phyloP scores from a whole-genome alignment of 345 rosid genomes.

The Acer campestre region DNA sequence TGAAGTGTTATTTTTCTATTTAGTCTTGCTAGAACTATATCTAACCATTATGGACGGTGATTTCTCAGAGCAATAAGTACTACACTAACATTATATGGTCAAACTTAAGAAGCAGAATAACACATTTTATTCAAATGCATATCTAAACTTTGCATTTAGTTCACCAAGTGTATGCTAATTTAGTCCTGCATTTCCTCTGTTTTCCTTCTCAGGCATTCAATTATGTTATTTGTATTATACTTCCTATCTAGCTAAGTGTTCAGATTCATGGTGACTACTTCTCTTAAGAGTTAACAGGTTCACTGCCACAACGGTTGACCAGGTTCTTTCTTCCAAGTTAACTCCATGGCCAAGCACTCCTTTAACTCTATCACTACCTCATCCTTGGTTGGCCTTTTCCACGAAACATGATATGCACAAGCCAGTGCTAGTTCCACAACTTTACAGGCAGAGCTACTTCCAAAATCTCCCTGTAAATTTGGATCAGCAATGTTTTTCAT shows the following conservation, averaged over 20 bases:
- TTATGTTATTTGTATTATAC: no score
- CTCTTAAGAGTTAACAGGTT: background rate
- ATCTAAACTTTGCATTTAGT: no score
- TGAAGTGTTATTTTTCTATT: no score
- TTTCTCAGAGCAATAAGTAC: no score
- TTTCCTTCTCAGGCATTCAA: no score
- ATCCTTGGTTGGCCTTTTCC: conserved; percentile 27
- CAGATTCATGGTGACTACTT: background rate
- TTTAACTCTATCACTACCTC: conserved; percentile 19
- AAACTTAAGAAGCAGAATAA: background rate
- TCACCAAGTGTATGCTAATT: no score
- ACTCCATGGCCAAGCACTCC: conserved; percentile 15
- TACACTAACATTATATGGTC: background rate
- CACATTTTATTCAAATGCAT: background rate
- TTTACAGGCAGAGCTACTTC: conserved; percentile 24
- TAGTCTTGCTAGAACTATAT: no score
- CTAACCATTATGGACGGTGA: no score
- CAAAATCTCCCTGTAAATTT: conserved; percentile 2
- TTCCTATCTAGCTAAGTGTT: background rate
- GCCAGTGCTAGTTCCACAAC: conserved; percentile 23
- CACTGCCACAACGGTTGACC: background rate
- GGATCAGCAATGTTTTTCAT: conserved; percentile 28
- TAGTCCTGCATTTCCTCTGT: background rate
- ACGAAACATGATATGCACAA: conserved; percentile 4
- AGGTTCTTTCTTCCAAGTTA: background rate